A percentile compares a stretch with the other conserved stretches of the same genome.
Conservation (phyloP, 352 stramenopile genomes). For the Pythium brassicae region DNA sequence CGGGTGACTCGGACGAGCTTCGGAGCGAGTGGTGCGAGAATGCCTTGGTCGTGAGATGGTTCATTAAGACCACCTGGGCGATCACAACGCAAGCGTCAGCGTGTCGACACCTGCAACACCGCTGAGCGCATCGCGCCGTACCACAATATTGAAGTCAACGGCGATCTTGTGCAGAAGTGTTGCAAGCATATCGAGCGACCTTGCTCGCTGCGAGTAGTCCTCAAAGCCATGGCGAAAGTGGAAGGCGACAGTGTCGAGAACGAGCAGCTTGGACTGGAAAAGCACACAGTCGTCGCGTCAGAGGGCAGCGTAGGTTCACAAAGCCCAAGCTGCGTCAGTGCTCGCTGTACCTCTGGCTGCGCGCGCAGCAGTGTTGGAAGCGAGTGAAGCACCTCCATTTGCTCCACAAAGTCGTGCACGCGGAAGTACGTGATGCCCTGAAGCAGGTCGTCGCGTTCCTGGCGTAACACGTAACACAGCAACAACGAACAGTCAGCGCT, state of each 20-base stretch:
- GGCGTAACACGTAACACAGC: constrained; percentile 8
- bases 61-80: constrained; percentile 55
- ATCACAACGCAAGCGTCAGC: background rate
- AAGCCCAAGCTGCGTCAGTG: too few species aligned
- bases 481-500: constrained; percentile 1
- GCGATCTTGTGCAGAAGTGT: constrained; percentile 60
- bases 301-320: too few species aligned
- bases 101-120: background rate
- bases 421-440: constrained; percentile 70
- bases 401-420: constrained; percentile 86
- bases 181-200: constrained; percentile 71
- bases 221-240: constrained; percentile 89
- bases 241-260: constrained; percentile 94
- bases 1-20: constrained; percentile 18
- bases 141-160: constrained; percentile 46
- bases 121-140: constrained; percentile 12
- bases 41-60: constrained; percentile 65
- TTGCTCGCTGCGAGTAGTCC: constrained; percentile 56
- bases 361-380: constrained; percentile 53
- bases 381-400: constrained; percentile 82
- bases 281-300: background rate
- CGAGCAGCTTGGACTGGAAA: constrained; percentile 75
- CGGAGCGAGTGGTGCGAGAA: constrained; percentile 11
- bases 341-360: constrained; percentile 23
- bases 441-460: constrained; percentile 80